These are phyloP conservation scores for Camellia granthamiana DNA, from an alignment of 148 eudicot species.

Conservation along the genomic window DNA sequence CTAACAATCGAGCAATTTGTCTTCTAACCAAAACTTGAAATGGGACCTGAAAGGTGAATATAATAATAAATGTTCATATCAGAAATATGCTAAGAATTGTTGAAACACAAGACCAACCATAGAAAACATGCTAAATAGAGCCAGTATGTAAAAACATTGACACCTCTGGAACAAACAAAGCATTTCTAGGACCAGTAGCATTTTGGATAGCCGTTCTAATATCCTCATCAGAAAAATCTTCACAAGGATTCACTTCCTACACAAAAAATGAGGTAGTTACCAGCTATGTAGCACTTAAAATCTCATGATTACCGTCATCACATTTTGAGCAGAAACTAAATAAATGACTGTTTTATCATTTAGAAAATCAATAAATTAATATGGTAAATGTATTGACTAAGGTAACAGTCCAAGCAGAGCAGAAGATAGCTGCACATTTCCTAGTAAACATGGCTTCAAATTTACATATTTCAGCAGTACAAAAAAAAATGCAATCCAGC, in stretches of 20 bases:
- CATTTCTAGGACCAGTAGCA: conserved; percentile 50
- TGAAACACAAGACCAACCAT: conserved; percentile 1
- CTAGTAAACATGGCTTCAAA: not conserved
- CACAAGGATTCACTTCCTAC: conserved; percentile 53
- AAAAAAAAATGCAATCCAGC: not conserved
- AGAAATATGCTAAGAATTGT: not conserved
- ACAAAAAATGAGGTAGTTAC: not conserved
- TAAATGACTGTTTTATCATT: not conserved
- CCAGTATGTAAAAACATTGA: not conserved
- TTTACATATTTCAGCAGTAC: conserved; percentile 1
- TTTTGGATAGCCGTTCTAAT: conserved; percentile 50
- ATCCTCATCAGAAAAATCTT: conserved; percentile 40
- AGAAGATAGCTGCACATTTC: not conserved
- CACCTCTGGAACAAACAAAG: conserved; percentile 57
- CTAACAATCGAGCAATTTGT: conserved; percentile 61
- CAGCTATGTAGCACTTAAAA: not conserved
- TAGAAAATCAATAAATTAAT: not conserved
- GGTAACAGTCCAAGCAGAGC: not conserved
- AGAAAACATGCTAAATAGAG: not conserved
- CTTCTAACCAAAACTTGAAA: conserved; percentile 62
- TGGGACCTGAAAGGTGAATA: conserved; percentile 39
- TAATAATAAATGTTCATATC: not conserved
- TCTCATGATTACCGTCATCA: not conserved
- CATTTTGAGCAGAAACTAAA: not conserved
- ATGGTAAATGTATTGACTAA: not conserved